These are phyloP conservation scores for Coccomyxa sp. DNA, from an alignment of 139 green algal genomes.

Conservation along the genomic window DNA sequence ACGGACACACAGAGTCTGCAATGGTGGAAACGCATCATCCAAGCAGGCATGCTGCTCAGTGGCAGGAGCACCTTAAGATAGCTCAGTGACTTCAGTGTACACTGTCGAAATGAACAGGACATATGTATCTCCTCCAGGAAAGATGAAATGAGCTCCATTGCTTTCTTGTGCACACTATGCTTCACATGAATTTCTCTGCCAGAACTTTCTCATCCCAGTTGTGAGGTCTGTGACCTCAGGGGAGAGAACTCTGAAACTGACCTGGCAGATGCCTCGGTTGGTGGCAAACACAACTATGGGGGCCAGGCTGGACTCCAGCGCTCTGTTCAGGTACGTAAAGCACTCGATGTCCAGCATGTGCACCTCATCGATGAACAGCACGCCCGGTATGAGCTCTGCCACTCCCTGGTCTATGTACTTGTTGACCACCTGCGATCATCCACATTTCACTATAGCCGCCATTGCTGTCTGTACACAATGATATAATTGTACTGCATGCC, in stretches of 20 bases:
- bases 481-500: no score
- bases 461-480: no score
- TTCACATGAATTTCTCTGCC: not conserved
- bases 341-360: slow-evolving; percentile 99
- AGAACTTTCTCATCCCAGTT: not conserved
- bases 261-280: slow-evolving; percentile 91
- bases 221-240: not conserved
- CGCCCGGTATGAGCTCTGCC: slow-evolving; percentile 94
- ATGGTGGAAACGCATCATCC: not conserved
- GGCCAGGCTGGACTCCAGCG: slow-evolving; percentile 86
- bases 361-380: slow-evolving; percentile 99
- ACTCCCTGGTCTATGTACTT: slow-evolving; percentile 75
- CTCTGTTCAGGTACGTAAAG: slow-evolving; percentile 97
- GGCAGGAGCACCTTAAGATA: not conserved
- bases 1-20: no score
- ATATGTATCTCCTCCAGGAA: not conserved
- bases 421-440: slow-evolving; percentile 40
- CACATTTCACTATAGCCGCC: no score
- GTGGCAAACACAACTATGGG: slow-evolving; percentile 99
- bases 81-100: not conserved
- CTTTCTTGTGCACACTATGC: not conserved
- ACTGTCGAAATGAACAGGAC: not conserved
- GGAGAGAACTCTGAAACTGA: slow-evolving; percentile 4
- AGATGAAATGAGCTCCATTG: not conserved
- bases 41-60: not conserved